A percentile compares a stretch with the other conserved stretches of the same genome.
Conservation (phyloP, 2,329 filamentous ascomycete genomes). For the Fusarium aywerte region DNA sequence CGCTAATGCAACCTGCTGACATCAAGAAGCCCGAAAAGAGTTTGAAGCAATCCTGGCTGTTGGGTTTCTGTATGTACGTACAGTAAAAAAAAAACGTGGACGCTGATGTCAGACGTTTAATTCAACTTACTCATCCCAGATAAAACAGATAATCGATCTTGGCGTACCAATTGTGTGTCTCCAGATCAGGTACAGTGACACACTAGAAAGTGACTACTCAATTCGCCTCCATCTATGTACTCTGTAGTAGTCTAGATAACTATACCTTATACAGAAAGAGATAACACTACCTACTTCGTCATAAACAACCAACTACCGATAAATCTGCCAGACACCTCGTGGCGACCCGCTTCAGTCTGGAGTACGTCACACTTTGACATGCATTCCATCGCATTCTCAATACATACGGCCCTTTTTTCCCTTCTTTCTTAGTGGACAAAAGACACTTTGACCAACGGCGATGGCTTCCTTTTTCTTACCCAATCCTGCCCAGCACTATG, state of each 20-base stretch:
- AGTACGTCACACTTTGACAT: conserved; percentile 16
- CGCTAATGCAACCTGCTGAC: conserved; percentile 45
- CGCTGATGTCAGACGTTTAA: conserved; percentile 36
- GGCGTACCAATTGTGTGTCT: neutral
- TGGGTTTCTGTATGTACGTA: neutral
- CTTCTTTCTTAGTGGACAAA: neutral
- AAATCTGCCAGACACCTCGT: conserved; percentile 14
- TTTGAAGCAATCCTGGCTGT: neutral
- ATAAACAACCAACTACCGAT: conserved; percentile 5
- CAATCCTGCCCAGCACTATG: neutral
- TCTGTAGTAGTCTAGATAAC: neutral
- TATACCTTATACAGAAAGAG: neutral
- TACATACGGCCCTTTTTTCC: conserved; percentile 8
- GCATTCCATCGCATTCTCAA: neutral
- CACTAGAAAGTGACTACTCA: neutral
- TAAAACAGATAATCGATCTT: neutral
- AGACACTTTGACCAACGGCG: conserved; percentile 19
- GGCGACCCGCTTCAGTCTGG: conserved; percentile 19
- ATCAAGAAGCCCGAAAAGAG: conserved; percentile 15
- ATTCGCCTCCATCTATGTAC: too few species aligned
- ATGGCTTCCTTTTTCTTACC: conserved; percentile 27
- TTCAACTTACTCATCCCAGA: neutral
- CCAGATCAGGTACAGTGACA: neutral
- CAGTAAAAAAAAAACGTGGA: neutral
- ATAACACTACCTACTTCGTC: neutral